Evolutionary conservation across 1,139 yeast genomes (phyloP).

Genomic region (Candida sp.): DNA sequence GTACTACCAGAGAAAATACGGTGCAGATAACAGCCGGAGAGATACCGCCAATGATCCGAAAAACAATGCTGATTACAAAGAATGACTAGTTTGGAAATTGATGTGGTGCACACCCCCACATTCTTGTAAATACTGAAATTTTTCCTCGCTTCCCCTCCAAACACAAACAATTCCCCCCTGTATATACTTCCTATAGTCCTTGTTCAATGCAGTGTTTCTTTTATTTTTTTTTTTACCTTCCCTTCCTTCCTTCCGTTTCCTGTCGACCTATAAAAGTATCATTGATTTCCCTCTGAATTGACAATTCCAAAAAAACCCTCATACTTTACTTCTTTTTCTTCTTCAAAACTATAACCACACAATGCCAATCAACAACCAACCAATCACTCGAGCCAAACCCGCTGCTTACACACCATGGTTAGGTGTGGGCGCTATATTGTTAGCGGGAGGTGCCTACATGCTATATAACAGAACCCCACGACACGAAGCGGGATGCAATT

Average conservation of each 20-base stretch:
- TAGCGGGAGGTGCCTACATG: conserved; percentile 4
- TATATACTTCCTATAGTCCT: not conserved
- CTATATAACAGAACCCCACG: not conserved
- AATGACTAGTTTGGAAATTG: not conserved
- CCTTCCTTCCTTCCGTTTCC: not conserved
- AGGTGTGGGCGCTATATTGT: conserved; percentile 4
- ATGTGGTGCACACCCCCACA: conserved; percentile 1
- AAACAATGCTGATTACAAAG: not conserved
- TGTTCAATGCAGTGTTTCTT: not conserved
- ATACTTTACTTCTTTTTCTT: not conserved
- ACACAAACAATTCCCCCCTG: not conserved
- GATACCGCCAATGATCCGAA: not conserved
- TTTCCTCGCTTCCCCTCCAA: not conserved
- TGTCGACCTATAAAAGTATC: not conserved
- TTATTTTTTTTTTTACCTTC: not conserved
- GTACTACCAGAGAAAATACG: not conserved
- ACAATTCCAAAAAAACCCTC: not conserved
- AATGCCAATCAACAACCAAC: not conserved
- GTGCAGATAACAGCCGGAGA: conserved; percentile 1
- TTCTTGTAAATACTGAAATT: not conserved
- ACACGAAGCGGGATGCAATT: not conserved
- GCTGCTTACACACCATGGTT: conserved; percentile 17
- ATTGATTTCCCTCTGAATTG: not conserved
- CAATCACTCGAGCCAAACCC: not conserved
- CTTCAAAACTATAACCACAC: not conserved